A percentile compares a stretch with the other conserved stretches of the same genome.
Evolutionary conservation across 2,329 filamentous ascomycete species (phyloP).

Genomic region (Hawksworthiomyces lignivorus): DNA sequence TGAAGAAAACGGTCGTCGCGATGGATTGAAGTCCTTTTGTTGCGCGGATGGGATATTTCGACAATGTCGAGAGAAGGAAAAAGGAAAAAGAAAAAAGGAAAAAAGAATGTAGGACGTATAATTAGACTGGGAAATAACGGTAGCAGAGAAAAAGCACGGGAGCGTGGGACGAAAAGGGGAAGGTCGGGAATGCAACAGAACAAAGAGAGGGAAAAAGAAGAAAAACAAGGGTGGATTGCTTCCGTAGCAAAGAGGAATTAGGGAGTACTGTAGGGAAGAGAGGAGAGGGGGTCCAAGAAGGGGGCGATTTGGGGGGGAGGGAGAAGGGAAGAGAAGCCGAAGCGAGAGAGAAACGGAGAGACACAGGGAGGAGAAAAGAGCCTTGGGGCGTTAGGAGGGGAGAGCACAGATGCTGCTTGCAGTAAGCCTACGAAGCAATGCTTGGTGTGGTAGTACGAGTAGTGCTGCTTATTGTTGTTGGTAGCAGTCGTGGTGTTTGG

Average conservation of each 20-base stretch:
- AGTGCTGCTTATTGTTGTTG: no score
- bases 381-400: no score
- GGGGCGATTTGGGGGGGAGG: background rate
- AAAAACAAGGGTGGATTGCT: no score
- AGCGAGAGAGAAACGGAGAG: no score
- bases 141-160: conserved; percentile 1
- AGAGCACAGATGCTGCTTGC: no score
- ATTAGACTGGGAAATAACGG: conserved; percentile 9
- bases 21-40: background rate
- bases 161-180: conserved; percentile 10
- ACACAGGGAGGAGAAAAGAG: background rate
- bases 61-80: background rate
- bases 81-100: conserved; percentile 1
- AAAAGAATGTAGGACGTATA: conserved; percentile 3
- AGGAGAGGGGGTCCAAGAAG: no score
- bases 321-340: no score
- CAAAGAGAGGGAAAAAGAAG: conserved; percentile 3
- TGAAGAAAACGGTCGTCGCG: conserved; percentile 2
- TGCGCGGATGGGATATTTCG: background rate
- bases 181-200: conserved; percentile 8
- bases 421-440: no score
- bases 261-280: no score
- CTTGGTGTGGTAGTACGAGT: no score
- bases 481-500: no score
- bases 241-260: no score